These are phyloP conservation scores for Hanseniaspora vineae DNA, from an alignment of 805 yeast genomes.

Conservation along the genomic window DNA sequence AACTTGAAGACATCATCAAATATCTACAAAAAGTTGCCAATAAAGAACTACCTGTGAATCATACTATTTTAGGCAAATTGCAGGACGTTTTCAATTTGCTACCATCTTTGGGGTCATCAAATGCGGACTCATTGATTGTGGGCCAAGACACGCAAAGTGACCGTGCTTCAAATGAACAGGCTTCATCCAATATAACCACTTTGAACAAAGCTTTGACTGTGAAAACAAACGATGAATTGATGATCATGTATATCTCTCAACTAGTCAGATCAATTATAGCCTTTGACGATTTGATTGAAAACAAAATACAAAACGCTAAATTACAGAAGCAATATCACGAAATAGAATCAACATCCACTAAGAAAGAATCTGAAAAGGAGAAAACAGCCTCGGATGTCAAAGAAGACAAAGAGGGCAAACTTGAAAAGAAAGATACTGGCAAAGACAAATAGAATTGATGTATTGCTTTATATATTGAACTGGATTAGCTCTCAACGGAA, in stretches of 20 bases:
- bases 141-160: constrained; percentile 18
- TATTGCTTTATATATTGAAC: too few relatives aligned
- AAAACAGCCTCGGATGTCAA: constrained; percentile 22
- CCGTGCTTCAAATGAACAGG: constrained; percentile 7
- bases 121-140: constrained; percentile 21
- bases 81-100: constrained; percentile 90
- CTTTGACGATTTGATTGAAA: constrained; percentile 92
- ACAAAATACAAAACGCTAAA: constrained; percentile 74
- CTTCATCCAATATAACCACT: constrained; percentile 6
- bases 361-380: constrained; percentile 16
- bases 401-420: constrained; percentile 18
- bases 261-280: constrained; percentile 90
- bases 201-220: constrained; percentile 73
- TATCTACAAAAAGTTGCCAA: constrained; percentile 65
- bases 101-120: constrained; percentile 52
- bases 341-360: constrained; percentile 17
- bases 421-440: too few relatives aligned
- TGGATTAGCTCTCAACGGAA: too few relatives aligned
- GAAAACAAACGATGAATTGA: constrained; percentile 90
- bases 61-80: constrained; percentile 76
- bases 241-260: constrained; percentile 83
- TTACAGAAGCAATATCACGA: constrained; percentile 23
- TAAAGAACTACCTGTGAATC: constrained; percentile 74
- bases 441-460: too few relatives aligned
- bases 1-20: constrained; percentile 61